Conservation (phyloP, 73 alveolate genomes). For the Urostyla sp. region DNA sequence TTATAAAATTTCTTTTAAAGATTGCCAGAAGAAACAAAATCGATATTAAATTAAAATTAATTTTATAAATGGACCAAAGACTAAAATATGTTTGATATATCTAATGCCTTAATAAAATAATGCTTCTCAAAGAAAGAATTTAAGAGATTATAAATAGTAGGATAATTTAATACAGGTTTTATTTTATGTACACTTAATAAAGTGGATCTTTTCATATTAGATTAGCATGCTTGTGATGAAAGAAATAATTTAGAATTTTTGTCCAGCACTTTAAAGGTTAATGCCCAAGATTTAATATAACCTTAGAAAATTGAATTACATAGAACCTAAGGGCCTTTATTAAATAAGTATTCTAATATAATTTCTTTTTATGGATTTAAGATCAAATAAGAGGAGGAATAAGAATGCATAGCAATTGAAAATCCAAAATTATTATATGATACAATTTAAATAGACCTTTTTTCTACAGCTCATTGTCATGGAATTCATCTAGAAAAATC, state of each 20-base stretch:
- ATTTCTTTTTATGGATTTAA: slow-evolving; percentile 26
- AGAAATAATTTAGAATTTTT: slow-evolving; percentile 87
- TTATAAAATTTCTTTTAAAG: too few relatives aligned
- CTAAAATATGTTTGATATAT: too few relatives aligned
- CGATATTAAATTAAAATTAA: too few relatives aligned
- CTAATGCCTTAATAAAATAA: too few relatives aligned
- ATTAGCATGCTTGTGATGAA: slow-evolving; percentile 99
- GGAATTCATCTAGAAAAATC: slow-evolving; percentile 41
- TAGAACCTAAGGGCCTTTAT: neutral
- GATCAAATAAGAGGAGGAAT: neutral
- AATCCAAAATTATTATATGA: neutral
- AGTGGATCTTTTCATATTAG: slow-evolving; percentile 86
- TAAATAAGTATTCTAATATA: slow-evolving; percentile 1
- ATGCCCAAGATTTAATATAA: slow-evolving; percentile 66
- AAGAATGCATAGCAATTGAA: neutral
- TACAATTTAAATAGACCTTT: neutral
- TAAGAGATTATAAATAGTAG: slow-evolving; percentile 79
- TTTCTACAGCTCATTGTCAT: slow-evolving; percentile 20
- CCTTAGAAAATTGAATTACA: slow-evolving; percentile 45
- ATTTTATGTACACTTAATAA: slow-evolving; percentile 71
- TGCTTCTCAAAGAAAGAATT: slow-evolving; percentile 87
- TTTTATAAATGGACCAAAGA: too few relatives aligned
- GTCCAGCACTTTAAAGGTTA: slow-evolving; percentile 68
- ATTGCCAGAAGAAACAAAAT: too few relatives aligned
- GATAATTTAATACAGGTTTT: slow-evolving; percentile 97